These are phyloP conservation scores for Mycosphaerella sp. DNA, from an alignment of 2,329 filamentous ascomycete species.

Conservation along the genomic window DNA sequence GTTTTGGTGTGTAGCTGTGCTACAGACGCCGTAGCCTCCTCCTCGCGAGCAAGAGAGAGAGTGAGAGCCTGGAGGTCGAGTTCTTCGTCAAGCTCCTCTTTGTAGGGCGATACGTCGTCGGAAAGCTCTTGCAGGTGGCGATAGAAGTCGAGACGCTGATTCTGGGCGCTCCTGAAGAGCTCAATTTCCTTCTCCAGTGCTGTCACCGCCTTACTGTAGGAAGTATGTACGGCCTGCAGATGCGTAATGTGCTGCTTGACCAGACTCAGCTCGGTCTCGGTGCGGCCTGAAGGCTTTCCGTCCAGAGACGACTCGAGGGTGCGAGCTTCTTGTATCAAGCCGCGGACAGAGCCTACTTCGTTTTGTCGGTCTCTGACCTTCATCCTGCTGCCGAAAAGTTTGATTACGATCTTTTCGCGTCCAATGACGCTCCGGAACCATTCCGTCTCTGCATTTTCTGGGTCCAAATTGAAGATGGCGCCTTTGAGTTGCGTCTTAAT, in stretches of 20 bases:
- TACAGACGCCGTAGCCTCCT: slow-evolving; percentile 52
- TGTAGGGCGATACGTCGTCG: slow-evolving; percentile 72
- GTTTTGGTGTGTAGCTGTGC: slow-evolving; percentile 63
- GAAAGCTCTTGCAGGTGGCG: slow-evolving; percentile 86
- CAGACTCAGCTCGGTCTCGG: slow-evolving; percentile 58
- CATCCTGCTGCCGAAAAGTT: slow-evolving; percentile 43
- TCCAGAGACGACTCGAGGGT: slow-evolving; percentile 55
- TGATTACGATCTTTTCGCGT: slow-evolving; percentile 54
- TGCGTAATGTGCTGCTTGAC: slow-evolving; percentile 56
- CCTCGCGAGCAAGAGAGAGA: slow-evolving; percentile 42
- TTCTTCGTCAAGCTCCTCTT: slow-evolving; percentile 54
- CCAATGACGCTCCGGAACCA: slow-evolving; percentile 54
- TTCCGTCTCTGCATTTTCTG: slow-evolving; percentile 39
- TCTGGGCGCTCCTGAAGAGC: slow-evolving; percentile 71
- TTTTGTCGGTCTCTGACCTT: slow-evolving; percentile 44
- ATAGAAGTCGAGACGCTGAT: slow-evolving; percentile 81
- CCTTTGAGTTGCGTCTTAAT: slow-evolving; percentile 42
- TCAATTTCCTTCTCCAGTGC: slow-evolving; percentile 65
- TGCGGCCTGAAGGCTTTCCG: slow-evolving; percentile 52
- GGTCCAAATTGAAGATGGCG: slow-evolving; percentile 33
- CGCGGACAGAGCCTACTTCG: slow-evolving; percentile 60
- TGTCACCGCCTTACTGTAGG: slow-evolving; percentile 47
- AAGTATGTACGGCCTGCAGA: slow-evolving; percentile 48
- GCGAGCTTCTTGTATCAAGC: slow-evolving; percentile 63
- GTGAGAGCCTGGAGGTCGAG: slow-evolving; percentile 48